These are phyloP conservation scores for Phytophthora ramorum DNA, from an alignment of 352 stramenopile species.

Conservation along the genomic window DNA sequence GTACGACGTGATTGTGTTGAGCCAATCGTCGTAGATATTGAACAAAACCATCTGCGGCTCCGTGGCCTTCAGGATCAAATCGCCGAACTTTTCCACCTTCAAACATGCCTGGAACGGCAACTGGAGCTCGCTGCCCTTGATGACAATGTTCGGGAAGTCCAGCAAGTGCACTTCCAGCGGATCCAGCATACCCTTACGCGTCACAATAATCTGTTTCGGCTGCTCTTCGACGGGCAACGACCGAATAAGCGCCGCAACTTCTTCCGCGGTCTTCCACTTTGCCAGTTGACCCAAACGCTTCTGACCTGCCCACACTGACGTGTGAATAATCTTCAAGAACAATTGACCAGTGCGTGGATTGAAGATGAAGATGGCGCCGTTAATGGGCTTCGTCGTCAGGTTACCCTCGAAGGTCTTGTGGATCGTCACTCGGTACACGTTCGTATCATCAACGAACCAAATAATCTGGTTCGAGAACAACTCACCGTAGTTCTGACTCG, in stretches of 20 bases:
- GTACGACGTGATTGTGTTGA: conserved; percentile 99
- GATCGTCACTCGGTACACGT: conserved; percentile 99
- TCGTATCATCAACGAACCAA: conserved; percentile 99
- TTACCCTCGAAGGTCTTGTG: conserved; percentile 99
- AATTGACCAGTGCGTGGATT: conserved; percentile 99
- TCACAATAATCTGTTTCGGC: conserved; percentile 99
- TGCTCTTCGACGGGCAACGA: conserved; percentile 99
- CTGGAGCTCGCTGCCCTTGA: conserved; percentile 99
- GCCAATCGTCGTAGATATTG: conserved; percentile 99
- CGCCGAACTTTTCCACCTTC: conserved; percentile 99
- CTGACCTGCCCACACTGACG: conserved; percentile 99
- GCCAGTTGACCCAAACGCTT: conserved; percentile 99
- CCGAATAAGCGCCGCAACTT: conserved; percentile 99
- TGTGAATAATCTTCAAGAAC: conserved; percentile 99
- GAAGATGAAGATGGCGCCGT: conserved; percentile 99
- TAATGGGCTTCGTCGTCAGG: conserved; percentile 99
- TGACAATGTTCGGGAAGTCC: conserved; percentile 99
- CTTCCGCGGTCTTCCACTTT: conserved; percentile 99
- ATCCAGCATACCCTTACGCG: conserved; percentile 99
- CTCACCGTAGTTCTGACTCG: conserved; percentile 99
- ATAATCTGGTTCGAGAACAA: conserved; percentile 99
- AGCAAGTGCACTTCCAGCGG: conserved; percentile 99
- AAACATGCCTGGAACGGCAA: conserved; percentile 99
- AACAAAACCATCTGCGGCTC: conserved; percentile 99
- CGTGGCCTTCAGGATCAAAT: conserved; percentile 99